Evolutionary conservation across 805 yeast species (phyloP), one percentile per base, ranked within the genome.

Genomic region (Metschnikowia reukaufii): DNA sequence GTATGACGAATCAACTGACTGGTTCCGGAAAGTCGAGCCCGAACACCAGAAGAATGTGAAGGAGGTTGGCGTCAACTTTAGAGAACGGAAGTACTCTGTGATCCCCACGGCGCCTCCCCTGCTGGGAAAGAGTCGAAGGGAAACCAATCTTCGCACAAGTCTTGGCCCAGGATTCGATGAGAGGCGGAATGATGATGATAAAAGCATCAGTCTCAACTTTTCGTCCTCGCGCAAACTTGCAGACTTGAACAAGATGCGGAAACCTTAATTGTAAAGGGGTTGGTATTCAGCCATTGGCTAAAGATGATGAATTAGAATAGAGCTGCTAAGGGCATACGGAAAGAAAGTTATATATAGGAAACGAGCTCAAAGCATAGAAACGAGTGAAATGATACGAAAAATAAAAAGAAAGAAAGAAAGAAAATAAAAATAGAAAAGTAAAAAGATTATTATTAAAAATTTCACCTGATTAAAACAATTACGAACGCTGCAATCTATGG

Each of bases 71-170:
- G 81, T 86, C n/a, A 76, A 82, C 0, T 83, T 76, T 59, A 76
- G 79, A 54, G 89, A 85, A 56, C 68, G 91, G 45, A 81, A 83
- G 55, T 86, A 82, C 58, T 80, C 86, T 2, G 86, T 86, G 17
- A 82, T 86, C 10, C 92, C 92, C 18, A 86, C 90, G 0, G 88
- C 88, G 0, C 90, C 90, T 1, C 77, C 77, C 0, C 58, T 68
- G 35, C 51, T 57, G 41, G 39, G 47, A 17, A 55, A 52, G 21
- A 16, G 38, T 35, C 48, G 40, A 15, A 42, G 40, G 39, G 42
- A 40, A 19, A 37, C 44, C n/a, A 31, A 68, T 42, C 31, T 65
- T 6, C 56, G 69, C 37, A 48, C 59, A 42, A 66, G 70, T 43
- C 50, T 63, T 20, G 52, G 56, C 27, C 51, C 33, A 52, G 36